phyloP scores from a whole-genome alignment of 2,329 filamentous ascomycete genomes.

The Pseudogymnoascus sp. region DNA sequence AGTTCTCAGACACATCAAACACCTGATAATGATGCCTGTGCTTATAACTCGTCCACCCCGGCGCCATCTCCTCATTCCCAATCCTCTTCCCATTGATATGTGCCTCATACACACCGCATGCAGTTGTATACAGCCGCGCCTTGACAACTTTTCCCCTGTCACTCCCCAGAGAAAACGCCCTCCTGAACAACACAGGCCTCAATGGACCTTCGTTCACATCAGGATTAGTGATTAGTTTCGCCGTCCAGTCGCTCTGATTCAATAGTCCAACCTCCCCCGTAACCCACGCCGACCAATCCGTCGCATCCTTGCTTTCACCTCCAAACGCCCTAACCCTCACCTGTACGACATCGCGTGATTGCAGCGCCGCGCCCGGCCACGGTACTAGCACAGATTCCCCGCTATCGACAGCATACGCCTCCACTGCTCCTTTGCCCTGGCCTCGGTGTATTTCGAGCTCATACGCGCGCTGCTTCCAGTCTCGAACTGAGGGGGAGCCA shows the following conservation, averaged over 20 bases:
- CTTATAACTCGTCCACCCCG: constrained; percentile 31
- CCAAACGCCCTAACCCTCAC: not conserved
- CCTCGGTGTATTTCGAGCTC: not conserved
- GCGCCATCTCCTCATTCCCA: constrained; percentile 27
- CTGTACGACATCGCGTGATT: constrained; percentile 17
- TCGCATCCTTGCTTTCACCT: not conserved
- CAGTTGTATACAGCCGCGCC: constrained; percentile 29
- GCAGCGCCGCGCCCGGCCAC: constrained; percentile 32
- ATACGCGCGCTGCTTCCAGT: not conserved
- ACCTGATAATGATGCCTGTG: constrained; percentile 14
- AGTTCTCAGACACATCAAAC: constrained; percentile 13
- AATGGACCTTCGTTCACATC: constrained; percentile 18
- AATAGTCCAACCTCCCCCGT: not conserved
- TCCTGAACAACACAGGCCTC: constrained; percentile 29
- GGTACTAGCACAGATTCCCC: constrained; percentile 31
- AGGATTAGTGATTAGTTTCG: constrained; percentile 12
- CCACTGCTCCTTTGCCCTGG: not conserved
- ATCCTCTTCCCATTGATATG: constrained; percentile 29
- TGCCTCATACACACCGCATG: constrained; percentile 28
- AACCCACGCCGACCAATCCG: constrained; percentile 8
- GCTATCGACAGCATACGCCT: not conserved
- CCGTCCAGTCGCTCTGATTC: constrained; percentile 2
- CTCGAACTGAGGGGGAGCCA: not conserved
- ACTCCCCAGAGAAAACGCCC: constrained; percentile 19
- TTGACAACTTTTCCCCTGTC: constrained; percentile 1